Base-by-base conservation (phyloP, 1,139 yeast species). In the Hansenula sp. region DNA sequence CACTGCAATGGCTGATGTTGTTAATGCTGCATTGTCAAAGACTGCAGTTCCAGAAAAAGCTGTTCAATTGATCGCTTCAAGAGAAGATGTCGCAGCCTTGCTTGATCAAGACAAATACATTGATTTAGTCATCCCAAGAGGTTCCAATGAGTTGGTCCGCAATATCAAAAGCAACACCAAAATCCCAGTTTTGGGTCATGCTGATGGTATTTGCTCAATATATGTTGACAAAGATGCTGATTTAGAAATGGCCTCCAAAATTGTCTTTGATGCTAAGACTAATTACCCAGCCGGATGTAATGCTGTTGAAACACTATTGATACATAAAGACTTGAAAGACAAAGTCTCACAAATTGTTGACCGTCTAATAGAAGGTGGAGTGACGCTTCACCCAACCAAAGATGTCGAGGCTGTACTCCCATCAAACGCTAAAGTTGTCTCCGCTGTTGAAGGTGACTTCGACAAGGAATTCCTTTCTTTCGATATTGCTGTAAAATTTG, bases 231-330 rank as follows among this genome's bases (percentile, higher is more conserved):
- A 75, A 44, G 80, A 76, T 38, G 94, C 94, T 4, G 91, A 89
- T 56, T 54, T 86, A 13, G 74, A 66, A 15, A 89, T 87, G 76
- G 96, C 98, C 0, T 71, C 76, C 32, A 77, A 79, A 48, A 78
- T 94, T 30, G 72, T 81, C 5, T 77, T 89, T 29, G 99, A 94
- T 65, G 76, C 97, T 5, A 93, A 93, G 66, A 89, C 97, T 0
- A 90, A 91, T 65, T 94, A 94, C 61, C 97, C 98, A 36, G 99
- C 99, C 13, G 99, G 96, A 8, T 94, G 99, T 67, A 94, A 94
- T 62, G 97, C 99, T 3, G 95, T 79, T 44, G 99, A 94, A 63
- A 89, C 94, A 38, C 67, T 93, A 37, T 72, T 93, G 47, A 66
- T 93, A 41, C 80, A 90, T 63, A 72, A 76, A 45, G 61, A 73